Conservation (phyloP, 805 yeast genomes). For the Ogataea kodamae region DNA sequence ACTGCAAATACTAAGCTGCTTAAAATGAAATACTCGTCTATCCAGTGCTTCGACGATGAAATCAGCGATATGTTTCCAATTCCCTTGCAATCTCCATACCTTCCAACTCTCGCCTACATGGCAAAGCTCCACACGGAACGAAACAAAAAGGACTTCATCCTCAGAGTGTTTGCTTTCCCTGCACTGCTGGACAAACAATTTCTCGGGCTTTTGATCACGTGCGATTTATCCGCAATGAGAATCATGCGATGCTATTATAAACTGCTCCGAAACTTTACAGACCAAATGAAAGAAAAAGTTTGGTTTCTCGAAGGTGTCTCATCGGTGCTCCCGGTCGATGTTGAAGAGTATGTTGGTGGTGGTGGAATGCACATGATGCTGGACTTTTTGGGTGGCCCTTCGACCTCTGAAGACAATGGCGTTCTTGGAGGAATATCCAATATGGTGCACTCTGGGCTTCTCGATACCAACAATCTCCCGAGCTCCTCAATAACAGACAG, state of each 20-base stretch:
- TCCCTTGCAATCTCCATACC: slow-evolving; percentile 75
- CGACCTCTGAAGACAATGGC: slow-evolving; percentile 33
- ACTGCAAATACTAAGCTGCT: slow-evolving; percentile 13
- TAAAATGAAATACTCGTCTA: slow-evolving; percentile 45
- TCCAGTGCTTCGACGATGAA: slow-evolving; percentile 81
- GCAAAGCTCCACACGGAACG: slow-evolving; percentile 81
- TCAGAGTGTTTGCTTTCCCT: slow-evolving; percentile 88
- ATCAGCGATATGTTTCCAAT: slow-evolving; percentile 86
- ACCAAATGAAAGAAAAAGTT: slow-evolving; percentile 82
- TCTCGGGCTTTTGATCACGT: slow-evolving; percentile 71
- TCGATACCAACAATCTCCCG: slow-evolving; percentile 54
- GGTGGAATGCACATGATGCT: slow-evolving; percentile 93
- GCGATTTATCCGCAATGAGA: slow-evolving; percentile 85
- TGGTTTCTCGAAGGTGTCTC: slow-evolving; percentile 95
- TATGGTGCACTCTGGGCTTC: slow-evolving; percentile 42
- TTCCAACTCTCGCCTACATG: slow-evolving; percentile 81
- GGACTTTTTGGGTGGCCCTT: slow-evolving; percentile 73
- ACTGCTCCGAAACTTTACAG: slow-evolving; percentile 72
- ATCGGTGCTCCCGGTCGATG: slow-evolving; percentile 84
- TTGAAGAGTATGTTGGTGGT: slow-evolving; percentile 85
- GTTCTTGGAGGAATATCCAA: slow-evolving; percentile 42
- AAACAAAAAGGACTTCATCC: slow-evolving; percentile 78
- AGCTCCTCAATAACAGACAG: slow-evolving; percentile 44
- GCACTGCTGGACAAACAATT: slow-evolving; percentile 83
- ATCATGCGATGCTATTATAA: slow-evolving; percentile 88